Percentiles rank a stretch among this genome's conserved stretches.
Evolutionary conservation across 441 rosid genomes (phyloP).

Genomic region (Syzygium malaccense): DNA sequence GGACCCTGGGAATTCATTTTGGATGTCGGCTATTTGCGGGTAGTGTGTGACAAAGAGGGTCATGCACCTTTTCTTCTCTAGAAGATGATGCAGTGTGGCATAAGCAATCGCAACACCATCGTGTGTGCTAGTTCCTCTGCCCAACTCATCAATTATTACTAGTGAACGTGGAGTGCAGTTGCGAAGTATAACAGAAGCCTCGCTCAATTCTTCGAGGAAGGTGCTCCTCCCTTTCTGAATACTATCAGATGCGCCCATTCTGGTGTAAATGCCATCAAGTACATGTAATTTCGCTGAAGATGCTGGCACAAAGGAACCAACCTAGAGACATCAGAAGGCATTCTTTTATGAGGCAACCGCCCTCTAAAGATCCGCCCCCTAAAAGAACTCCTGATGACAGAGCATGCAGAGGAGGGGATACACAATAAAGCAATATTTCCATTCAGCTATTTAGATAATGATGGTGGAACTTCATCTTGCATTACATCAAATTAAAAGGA

Average conservation of each 20-base stretch:
- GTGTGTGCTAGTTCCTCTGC: slow-evolving; percentile 93
- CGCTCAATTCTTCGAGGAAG: slow-evolving; percentile 85
- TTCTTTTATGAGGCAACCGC: slow-evolving; percentile 5
- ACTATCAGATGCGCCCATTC: slow-evolving; percentile 96
- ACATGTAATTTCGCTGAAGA: slow-evolving; percentile 67
- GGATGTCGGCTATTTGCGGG: slow-evolving; percentile 67
- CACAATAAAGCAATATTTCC: background rate
- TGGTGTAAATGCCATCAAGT: slow-evolving; percentile 72
- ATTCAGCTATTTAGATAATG: background rate
- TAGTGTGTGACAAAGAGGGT: slow-evolving; percentile 94
- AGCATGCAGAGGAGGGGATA: background rate
- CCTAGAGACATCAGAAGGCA: slow-evolving; percentile 42
- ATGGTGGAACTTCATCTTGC: background rate
- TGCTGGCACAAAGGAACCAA: slow-evolving; percentile 96
- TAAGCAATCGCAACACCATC: slow-evolving; percentile 94
- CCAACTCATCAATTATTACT: slow-evolving; percentile 90
- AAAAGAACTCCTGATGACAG: background rate
- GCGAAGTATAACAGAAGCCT: slow-evolving; percentile 63
- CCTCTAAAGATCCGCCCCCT: background rate
- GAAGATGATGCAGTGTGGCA: slow-evolving; percentile 70
- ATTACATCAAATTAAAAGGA: background rate
- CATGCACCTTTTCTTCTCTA: slow-evolving; percentile 61
- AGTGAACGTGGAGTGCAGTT: slow-evolving; percentile 64
- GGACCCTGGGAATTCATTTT: slow-evolving; percentile 38
- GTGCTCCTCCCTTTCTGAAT: slow-evolving; percentile 94